Conservation (phyloP, 179 eudicot genomes). For the Spinacia oleracea region DNA sequence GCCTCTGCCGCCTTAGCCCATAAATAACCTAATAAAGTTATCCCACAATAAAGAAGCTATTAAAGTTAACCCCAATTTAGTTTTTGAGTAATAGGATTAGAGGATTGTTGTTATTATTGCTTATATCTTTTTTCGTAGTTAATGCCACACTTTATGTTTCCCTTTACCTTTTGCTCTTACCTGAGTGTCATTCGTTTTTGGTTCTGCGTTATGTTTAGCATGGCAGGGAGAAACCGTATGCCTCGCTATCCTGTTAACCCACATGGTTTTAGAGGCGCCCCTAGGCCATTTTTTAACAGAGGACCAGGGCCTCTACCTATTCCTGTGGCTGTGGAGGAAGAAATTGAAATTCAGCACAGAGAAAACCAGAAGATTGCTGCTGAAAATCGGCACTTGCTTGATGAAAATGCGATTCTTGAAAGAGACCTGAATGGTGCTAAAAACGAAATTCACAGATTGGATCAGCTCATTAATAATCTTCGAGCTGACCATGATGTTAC, state of each 20-base stretch:
- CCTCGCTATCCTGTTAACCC: slow-evolving; percentile 49
- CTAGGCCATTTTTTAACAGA: slow-evolving; percentile 45
- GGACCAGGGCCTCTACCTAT: slow-evolving; percentile 58
- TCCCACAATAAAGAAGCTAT: no score
- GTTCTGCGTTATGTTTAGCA: slow-evolving; percentile 32
- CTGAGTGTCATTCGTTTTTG: slow-evolving; percentile 22
- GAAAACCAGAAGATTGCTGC: slow-evolving; percentile 66
- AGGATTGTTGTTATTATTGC: slow-evolving; percentile 1
- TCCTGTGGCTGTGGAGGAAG: slow-evolving; percentile 76
- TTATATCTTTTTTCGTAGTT: slow-evolving; percentile 1
- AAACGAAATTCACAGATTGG: slow-evolving; percentile 67
- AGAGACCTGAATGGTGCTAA: slow-evolving; percentile 66
- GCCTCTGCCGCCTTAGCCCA: no score
- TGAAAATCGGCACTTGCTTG: slow-evolving; percentile 64
- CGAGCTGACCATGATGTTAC: slow-evolving; percentile 60
- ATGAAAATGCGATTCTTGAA: slow-evolving; percentile 70
- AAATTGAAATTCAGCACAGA: slow-evolving; percentile 66
- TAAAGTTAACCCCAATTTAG: no score
- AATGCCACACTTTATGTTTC: slow-evolving; percentile 9
- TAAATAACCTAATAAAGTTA: no score
- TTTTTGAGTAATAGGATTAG: background rate
- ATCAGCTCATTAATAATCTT: slow-evolving; percentile 56
- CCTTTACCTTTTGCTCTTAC: slow-evolving; percentile 10
- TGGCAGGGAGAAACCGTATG: slow-evolving; percentile 72
- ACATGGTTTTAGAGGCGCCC: slow-evolving; percentile 49